These are phyloP conservation scores for Russula foetens DNA, from an alignment of 768 basidiomycete species.

Conservation along the genomic window DNA sequence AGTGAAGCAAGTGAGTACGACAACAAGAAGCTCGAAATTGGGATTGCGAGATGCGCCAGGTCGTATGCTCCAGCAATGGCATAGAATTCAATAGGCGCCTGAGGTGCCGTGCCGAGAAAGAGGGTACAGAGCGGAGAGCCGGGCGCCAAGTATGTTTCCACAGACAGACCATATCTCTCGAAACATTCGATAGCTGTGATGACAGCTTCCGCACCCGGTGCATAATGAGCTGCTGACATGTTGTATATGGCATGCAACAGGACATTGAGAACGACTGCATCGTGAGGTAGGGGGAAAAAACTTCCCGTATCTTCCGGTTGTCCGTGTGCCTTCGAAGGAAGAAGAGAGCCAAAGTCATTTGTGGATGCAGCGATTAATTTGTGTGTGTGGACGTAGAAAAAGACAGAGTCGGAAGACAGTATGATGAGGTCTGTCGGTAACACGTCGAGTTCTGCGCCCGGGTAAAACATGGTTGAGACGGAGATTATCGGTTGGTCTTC, in stretches of 20 bases:
- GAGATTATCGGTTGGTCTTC: conserved; percentile 51
- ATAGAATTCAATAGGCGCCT: conserved; percentile 65
- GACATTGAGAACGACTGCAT: conserved; percentile 58
- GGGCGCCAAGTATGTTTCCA: conserved; percentile 40
- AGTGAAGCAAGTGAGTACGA: conserved; percentile 59
- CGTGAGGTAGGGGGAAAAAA: conserved; percentile 52
- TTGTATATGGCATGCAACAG: conserved; percentile 67
- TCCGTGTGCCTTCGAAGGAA: conserved; percentile 38
- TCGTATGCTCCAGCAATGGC: conserved; percentile 59
- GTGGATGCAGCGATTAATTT: conserved; percentile 50
- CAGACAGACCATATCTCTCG: conserved; percentile 50
- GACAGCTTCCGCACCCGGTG: conserved; percentile 55
- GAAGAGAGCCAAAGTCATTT: conserved; percentile 53
- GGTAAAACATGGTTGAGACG: conserved; percentile 77
- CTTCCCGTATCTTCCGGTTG: conserved; percentile 35
- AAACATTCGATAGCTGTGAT: conserved; percentile 48
- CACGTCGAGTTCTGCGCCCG: conserved; percentile 48
- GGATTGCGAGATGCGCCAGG: conserved; percentile 65
- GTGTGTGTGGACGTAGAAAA: conserved; percentile 72
- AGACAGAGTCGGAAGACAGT: conserved; percentile 67
- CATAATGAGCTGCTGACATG: conserved; percentile 66
- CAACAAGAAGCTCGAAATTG: conserved; percentile 67
- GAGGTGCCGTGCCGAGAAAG: conserved; percentile 59
- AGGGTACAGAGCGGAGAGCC: conserved; percentile 48
- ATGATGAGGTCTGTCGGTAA: conserved; percentile 56